These are phyloP conservation scores for Dryadomyces quercus-mongolicae DNA, from an alignment of 2,329 filamentous ascomycete species.

Conservation along the genomic window DNA sequence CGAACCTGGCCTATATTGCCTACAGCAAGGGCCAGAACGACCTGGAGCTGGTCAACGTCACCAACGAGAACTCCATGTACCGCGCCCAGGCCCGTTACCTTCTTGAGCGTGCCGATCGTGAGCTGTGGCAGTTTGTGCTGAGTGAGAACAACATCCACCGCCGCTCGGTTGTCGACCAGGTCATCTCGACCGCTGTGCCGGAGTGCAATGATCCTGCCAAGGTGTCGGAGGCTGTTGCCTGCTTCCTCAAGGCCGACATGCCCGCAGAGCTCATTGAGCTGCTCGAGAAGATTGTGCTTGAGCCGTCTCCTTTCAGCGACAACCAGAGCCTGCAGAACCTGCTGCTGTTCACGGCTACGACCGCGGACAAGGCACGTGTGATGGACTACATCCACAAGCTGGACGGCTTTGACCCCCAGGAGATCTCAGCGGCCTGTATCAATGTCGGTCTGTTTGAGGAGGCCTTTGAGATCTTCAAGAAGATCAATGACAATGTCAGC, in stretches of 20 bases:
- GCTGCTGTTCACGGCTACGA: constrained; percentile 89
- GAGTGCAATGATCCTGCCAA: constrained; percentile 88
- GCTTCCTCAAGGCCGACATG: constrained; percentile 83
- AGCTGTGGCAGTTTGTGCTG: constrained; percentile 91
- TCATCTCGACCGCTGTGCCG: constrained; percentile 88
- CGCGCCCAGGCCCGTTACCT: constrained; percentile 93
- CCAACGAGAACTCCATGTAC: constrained; percentile 99
- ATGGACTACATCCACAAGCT: constrained; percentile 95
- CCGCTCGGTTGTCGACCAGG: constrained; percentile 87
- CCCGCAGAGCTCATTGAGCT: constrained; percentile 93
- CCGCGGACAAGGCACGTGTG: constrained; percentile 87
- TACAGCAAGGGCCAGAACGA: constrained; percentile 97
- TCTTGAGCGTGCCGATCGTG: constrained; percentile 74
- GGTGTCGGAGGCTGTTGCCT: constrained; percentile 86
- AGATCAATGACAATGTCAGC: constrained; percentile 76
- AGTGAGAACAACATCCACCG: constrained; percentile 94
- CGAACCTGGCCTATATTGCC: constrained; percentile 87
- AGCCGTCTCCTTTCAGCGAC: constrained; percentile 97
- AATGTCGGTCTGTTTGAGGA: constrained; percentile 93
- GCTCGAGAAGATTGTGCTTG: constrained; percentile 97
- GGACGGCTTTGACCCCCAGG: constrained; percentile 78
- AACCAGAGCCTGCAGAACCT: constrained; percentile 95
- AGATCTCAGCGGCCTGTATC: constrained; percentile 87
- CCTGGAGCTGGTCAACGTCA: constrained; percentile 91
- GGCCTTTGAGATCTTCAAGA: constrained; percentile 98